phyloP scores from a whole-genome alignment of 2,329 filamentous ascomycete genomes.

The Capronia epimyces region DNA sequence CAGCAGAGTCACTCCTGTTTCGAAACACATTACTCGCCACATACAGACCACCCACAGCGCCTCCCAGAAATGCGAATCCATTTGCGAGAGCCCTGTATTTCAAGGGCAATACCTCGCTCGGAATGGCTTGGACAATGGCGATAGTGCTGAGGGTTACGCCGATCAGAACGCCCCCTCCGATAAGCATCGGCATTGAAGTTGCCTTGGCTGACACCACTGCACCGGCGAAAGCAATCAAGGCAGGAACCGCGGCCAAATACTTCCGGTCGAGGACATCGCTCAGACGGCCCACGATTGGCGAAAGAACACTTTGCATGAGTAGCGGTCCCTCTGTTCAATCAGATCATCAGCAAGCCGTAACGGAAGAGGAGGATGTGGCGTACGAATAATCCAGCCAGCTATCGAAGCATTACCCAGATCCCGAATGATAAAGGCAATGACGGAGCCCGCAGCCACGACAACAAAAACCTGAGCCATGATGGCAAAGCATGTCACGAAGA shows the following conservation, averaged over 20 bases:
- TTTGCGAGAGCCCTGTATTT: constrained; percentile 55
- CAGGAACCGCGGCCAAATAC: constrained; percentile 48
- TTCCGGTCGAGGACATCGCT: constrained; percentile 55
- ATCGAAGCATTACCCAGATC: constrained; percentile 49
- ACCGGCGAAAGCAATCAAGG: constrained; percentile 51
- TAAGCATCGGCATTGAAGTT: constrained; percentile 51
- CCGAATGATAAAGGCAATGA: constrained; percentile 52
- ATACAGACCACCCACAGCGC: constrained; percentile 49
- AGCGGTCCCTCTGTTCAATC: constrained; percentile 45
- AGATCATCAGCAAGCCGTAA: not conserved
- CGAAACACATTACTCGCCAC: constrained; percentile 26
- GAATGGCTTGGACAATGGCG: constrained; percentile 52
- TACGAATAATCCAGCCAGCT: constrained; percentile 53
- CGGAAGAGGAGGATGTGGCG: not conserved
- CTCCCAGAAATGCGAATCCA: constrained; percentile 49
- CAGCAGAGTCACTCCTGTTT: not conserved
- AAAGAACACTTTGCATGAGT: constrained; percentile 54
- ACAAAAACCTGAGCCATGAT: constrained; percentile 54
- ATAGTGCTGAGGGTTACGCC: constrained; percentile 52
- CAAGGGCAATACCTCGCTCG: constrained; percentile 52
- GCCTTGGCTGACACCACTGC: constrained; percentile 53
- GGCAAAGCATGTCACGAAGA: constrained; percentile 49
- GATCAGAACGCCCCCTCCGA: constrained; percentile 55
- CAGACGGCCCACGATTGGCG: constrained; percentile 52
- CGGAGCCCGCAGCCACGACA: constrained; percentile 51